phyloP scores from a whole-genome alignment of 139 green algal genomes.

The Chlamydomonas schloesseri region DNA sequence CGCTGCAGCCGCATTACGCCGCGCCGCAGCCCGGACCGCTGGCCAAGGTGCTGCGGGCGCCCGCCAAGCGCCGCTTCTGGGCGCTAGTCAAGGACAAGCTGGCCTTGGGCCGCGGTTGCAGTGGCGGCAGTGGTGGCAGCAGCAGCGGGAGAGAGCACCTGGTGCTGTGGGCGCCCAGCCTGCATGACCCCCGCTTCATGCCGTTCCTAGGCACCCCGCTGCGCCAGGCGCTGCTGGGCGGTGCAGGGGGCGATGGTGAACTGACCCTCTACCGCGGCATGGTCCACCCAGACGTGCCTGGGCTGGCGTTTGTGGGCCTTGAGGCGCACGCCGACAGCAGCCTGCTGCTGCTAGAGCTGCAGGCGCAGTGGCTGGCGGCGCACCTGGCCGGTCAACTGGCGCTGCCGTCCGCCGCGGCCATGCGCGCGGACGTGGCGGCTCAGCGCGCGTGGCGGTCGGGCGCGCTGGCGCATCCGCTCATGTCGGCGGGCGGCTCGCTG shows the following conservation, averaged over 20 bases:
- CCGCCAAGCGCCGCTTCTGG: constrained; percentile 40
- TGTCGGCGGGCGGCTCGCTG: constrained; percentile 4
- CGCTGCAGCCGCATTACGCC: constrained; percentile 22
- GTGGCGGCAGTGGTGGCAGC: background rate
- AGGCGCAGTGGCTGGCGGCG: constrained; percentile 35
- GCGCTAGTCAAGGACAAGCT: background rate
- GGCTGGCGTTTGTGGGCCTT: constrained; percentile 23
- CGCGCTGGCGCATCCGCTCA: background rate
- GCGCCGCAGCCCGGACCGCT: background rate
- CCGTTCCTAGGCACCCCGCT: constrained; percentile 2
- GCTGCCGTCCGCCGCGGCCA: background rate
- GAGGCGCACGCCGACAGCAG: background rate
- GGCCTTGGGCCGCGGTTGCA: background rate
- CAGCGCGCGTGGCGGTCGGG: constrained; percentile 20
- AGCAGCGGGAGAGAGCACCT: background rate
- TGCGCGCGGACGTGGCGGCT: background rate
- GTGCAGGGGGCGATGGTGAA: background rate
- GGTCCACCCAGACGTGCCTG: constrained; percentile 14
- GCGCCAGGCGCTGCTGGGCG: constrained; percentile 1
- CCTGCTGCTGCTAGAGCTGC: constrained; percentile 23
- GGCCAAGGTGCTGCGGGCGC: background rate
- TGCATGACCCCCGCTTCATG: constrained; percentile 28
- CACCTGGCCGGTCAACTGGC: background rate
- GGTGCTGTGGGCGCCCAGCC: constrained; percentile 27
- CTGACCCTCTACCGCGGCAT: constrained; percentile 13